phyloP scores from a whole-genome alignment of 2,329 filamentous ascomycete genomes.

The Paecilomyces variotii region DNA sequence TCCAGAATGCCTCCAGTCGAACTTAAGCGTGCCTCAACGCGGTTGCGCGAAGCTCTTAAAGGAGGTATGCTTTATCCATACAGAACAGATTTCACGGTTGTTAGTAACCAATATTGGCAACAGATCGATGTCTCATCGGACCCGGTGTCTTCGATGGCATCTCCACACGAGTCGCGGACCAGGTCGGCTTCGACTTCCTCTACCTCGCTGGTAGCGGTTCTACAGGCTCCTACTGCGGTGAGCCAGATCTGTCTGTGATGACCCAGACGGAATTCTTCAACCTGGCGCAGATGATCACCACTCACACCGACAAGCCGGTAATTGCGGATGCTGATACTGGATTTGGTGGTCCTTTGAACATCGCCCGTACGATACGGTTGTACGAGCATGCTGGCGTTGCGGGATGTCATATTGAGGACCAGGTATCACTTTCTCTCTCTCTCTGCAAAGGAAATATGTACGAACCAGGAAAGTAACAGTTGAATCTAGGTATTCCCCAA shows the following conservation, averaged over 20 bases:
- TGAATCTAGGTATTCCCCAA: conserved; percentile 31
- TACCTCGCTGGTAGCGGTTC: conserved; percentile 40
- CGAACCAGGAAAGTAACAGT: not conserved
- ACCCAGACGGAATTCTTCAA: conserved; percentile 37
- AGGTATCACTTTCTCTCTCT: conserved; percentile 36
- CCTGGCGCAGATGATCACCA: conserved; percentile 41
- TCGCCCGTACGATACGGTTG: conserved; percentile 45
- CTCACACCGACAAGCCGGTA: conserved; percentile 22
- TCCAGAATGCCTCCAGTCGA: not conserved
- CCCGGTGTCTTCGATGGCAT: conserved; percentile 35
- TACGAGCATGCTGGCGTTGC: conserved; percentile 51
- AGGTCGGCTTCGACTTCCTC: conserved; percentile 19
- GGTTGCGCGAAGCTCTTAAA: not conserved
- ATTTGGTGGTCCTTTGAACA: conserved; percentile 12
- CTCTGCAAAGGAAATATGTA: conserved; percentile 7
- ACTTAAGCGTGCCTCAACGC: not conserved
- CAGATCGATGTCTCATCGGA: not conserved
- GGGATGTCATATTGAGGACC: conserved; percentile 56
- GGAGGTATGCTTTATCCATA: not conserved
- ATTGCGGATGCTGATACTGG: conserved; percentile 19
- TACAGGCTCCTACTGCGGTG: conserved; percentile 22
- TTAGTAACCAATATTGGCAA: not conserved
- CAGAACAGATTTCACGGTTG: not conserved
- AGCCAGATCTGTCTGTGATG: conserved; percentile 33
- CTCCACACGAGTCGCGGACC: not conserved